Evolutionary conservation across 75 land plant species (phyloP), one percentile per base, ranked within the genome.

Genomic region (Pinus tabuliformis): DNA sequence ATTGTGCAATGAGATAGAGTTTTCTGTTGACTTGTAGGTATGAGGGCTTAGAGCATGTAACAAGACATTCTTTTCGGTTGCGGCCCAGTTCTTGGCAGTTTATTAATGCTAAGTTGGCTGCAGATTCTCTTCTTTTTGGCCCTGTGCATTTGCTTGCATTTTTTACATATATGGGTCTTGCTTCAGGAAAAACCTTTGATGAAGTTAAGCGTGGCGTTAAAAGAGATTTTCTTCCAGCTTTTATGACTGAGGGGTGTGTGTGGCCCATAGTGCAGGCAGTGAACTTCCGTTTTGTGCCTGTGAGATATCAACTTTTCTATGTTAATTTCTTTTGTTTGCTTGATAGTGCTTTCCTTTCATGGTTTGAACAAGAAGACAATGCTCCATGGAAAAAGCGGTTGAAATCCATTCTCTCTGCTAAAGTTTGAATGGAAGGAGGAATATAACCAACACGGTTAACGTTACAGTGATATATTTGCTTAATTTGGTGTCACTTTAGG

Each of bases 281-380:
- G 8, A 97, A 97, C 70, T 97, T 97, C 72, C 91, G 98, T n/a
- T 89, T 81, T 77, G 82, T 95, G 9, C 99, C 99, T 4, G 98
- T 97, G 28, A 75, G 90, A 81, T 92, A 95, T 58, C 99, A 97
- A 76, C 96, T 97, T 42, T 89, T 97, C 11, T 92, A 86, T 74
- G 99, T 92, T 26, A 97, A 97, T 74, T 57, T 86, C 56, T 97
- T 97, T 83, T 95, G 99, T 78, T 81, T 97, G 83, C 63, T 95
- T 58, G 99, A 97, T 79, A 97, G 98, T 80, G 85, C 89, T 59
- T 95, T 97, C 63, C 80, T 97, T 74, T 97, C 99, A 6, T 97
- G 99, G 99, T 59, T 95, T 62, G 97, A 97, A 84, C 92, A 97
- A 76, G 98, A 97, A 76, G 83, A 93, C 22, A 95, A 97, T 85